These are phyloP conservation scores for Pyrenophora graminea DNA, from an alignment of 2,329 filamentous ascomycete species.

Conservation along the genomic window DNA sequence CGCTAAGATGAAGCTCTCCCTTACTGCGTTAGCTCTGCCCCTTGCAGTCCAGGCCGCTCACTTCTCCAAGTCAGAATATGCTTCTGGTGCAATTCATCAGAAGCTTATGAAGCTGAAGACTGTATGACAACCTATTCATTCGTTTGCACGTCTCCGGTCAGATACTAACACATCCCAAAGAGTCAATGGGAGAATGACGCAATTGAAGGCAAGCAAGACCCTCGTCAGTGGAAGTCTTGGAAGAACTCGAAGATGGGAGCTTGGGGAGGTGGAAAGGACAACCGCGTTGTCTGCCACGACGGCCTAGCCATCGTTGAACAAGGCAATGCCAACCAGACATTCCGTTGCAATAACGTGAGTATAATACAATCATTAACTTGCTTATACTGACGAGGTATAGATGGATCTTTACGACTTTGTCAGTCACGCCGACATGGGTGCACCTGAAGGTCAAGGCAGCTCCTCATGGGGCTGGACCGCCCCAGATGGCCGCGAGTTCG, in stretches of 20 bases:
- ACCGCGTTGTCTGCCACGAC: slow-evolving; percentile 27
- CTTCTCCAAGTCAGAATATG: slow-evolving; percentile 30
- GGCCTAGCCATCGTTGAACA: slow-evolving; percentile 28
- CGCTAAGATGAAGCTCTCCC: slow-evolving; percentile 33
- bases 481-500: slow-evolving; percentile 57
- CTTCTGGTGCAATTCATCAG: slow-evolving; percentile 28
- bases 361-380: neutral
- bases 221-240: slow-evolving; percentile 26
- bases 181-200: slow-evolving; percentile 30
- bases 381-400: slow-evolving; percentile 31
- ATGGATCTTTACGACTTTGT: slow-evolving; percentile 63
- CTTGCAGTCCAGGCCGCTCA: slow-evolving; percentile 27
- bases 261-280: slow-evolving; percentile 8
- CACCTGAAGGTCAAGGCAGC: slow-evolving; percentile 46
- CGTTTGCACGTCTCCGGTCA: neutral
- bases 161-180: slow-evolving; percentile 1
- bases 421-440: slow-evolving; percentile 59
- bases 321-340: slow-evolving; percentile 31
- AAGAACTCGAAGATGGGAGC: slow-evolving; percentile 24
- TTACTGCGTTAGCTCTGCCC: slow-evolving; percentile 28
- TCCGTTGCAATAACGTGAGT: slow-evolving; percentile 30
- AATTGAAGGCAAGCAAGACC: slow-evolving; percentile 23
- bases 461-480: slow-evolving; percentile 60
- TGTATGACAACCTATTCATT: slow-evolving; percentile 9
- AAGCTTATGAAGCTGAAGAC: slow-evolving; percentile 35